These are phyloP conservation scores for Cymodocea nodosa DNA, from an alignment of 116 monocot genomes.

Conservation along the genomic window DNA sequence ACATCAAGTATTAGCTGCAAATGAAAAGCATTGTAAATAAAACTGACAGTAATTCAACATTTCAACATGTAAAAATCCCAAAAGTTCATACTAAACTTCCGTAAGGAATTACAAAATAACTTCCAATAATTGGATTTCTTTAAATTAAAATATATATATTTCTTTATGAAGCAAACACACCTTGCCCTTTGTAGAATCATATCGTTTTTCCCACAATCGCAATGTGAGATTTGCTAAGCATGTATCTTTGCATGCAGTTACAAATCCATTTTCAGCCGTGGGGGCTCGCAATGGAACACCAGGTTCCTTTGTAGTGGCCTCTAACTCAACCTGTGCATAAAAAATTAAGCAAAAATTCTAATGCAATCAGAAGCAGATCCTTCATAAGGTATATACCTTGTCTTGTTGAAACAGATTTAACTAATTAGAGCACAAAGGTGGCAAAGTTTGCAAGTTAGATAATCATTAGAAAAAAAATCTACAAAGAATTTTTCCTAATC, in stretches of 20 bases:
- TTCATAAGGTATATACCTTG: neutral
- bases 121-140: neutral
- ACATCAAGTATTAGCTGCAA: constrained; percentile 73
- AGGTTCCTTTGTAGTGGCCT: constrained; percentile 56
- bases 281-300: constrained; percentile 87
- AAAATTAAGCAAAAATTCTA: neutral
- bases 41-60: neutral
- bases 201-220: constrained; percentile 67
- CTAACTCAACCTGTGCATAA: constrained; percentile 54
- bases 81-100: neutral
- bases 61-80: neutral
- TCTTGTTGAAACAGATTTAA: too few species aligned
- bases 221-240: constrained; percentile 71
- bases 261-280: constrained; percentile 68
- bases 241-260: constrained; percentile 79
- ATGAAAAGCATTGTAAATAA: neutral
- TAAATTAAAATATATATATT: neutral
- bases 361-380: neutral
- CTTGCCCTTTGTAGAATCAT: constrained; percentile 80
- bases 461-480: too few species aligned
- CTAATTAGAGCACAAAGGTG: too few species aligned
- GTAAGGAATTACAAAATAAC: neutral
- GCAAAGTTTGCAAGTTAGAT: too few species aligned
- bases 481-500: too few species aligned
- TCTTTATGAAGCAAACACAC: constrained; percentile 14